Evolutionary conservation across 2,329 filamentous ascomycete species (phyloP).

Genomic region (Conoideocrella luteorostrata): DNA sequence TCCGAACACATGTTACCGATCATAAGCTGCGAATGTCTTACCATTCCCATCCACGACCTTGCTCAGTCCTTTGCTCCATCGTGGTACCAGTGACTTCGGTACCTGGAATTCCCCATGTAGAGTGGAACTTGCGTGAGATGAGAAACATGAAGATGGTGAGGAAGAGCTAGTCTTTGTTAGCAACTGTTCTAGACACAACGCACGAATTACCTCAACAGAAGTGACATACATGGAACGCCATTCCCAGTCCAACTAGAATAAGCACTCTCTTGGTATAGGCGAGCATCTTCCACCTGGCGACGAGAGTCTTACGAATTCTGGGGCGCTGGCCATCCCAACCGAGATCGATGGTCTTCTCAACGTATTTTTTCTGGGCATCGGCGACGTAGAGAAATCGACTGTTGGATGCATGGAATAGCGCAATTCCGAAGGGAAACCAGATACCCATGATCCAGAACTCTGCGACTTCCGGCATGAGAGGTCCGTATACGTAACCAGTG

Average conservation of each 20-base stretch:
- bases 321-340: slow-evolving; percentile 10
- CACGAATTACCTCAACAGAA: slow-evolving; percentile 34
- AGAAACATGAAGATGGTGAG: slow-evolving; percentile 55
- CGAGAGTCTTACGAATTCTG: slow-evolving; percentile 19
- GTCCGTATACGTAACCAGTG: slow-evolving; percentile 31
- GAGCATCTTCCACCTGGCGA: slow-evolving; percentile 31
- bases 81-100: slow-evolving; percentile 53
- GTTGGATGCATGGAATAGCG: slow-evolving; percentile 59
- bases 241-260: slow-evolving; percentile 44
- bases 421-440: slow-evolving; percentile 58
- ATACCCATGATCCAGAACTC: slow-evolving; percentile 64
- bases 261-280: slow-evolving; percentile 45
- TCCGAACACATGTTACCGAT: too few relatives aligned
- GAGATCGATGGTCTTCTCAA: slow-evolving; percentile 12
- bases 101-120: slow-evolving; percentile 52
- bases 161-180: slow-evolving; percentile 38
- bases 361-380: slow-evolving; percentile 42
- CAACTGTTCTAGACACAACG: too few relatives aligned
- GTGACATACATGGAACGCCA: slow-evolving; percentile 52
- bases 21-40: slow-evolving; percentile 25
- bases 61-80: slow-evolving; percentile 40
- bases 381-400: slow-evolving; percentile 54
- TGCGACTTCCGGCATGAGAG: slow-evolving; percentile 40
- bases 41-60: slow-evolving; percentile 60
- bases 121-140: slow-evolving; percentile 59